Percentiles rank a stretch among this genome's conserved stretches.
These are phyloP conservation scores for Effrenium voratum DNA, from an alignment of 73 alveolate genomes.

Conservation along the genomic window DNA sequence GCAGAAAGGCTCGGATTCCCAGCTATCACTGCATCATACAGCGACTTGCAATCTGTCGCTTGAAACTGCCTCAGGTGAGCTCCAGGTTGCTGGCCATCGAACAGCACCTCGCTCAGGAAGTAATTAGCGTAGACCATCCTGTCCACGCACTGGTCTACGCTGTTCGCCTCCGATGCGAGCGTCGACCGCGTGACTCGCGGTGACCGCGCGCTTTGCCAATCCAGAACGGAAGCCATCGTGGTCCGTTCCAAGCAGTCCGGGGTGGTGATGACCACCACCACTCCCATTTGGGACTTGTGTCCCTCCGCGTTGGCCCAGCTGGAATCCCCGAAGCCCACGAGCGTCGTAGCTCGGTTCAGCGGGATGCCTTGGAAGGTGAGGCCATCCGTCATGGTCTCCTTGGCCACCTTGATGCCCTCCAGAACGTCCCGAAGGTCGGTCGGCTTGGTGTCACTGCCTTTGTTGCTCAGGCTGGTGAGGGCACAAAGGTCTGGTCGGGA, in stretches of 20 bases:
- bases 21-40: constrained; percentile 31
- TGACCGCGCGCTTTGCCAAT: background rate
- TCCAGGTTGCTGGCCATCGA: background rate
- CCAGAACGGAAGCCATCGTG: background rate
- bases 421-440: background rate
- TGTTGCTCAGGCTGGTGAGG: background rate
- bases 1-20: background rate
- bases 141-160: constrained; percentile 16
- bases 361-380: background rate
- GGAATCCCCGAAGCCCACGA: constrained; percentile 3
- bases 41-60: background rate
- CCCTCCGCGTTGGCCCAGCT: constrained; percentile 19
- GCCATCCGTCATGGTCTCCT: background rate
- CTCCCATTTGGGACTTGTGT: background rate
- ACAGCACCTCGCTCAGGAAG: background rate
- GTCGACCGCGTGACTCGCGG: constrained; percentile 11
- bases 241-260: background rate
- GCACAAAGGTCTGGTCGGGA: background rate
- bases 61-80: background rate
- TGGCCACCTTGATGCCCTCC: background rate
- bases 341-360: background rate
- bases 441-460: background rate
- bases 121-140: background rate
- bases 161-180: background rate
- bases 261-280: background rate